These are phyloP conservation scores for Trifolium subterraneum DNA, from an alignment of 306 rosid genomes.

Conservation along the genomic window DNA sequence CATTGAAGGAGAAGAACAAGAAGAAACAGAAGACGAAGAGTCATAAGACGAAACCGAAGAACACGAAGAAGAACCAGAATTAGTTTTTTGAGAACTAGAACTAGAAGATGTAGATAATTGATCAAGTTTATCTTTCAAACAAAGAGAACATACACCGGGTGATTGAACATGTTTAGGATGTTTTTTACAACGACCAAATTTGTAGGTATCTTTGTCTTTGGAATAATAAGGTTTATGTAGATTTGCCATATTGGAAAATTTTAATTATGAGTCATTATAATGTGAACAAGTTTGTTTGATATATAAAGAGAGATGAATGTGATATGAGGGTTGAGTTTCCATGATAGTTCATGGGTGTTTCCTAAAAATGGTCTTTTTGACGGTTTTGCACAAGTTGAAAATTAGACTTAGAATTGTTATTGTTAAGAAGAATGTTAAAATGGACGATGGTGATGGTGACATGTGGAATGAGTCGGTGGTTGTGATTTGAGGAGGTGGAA, in stretches of 20 bases:
- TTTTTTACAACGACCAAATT: slow-evolving; percentile 59
- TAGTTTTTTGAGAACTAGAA: not conserved
- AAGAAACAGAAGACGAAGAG: slow-evolving; percentile 59
- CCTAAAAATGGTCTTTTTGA: slow-evolving; percentile 65
- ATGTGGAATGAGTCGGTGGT: slow-evolving; percentile 46
- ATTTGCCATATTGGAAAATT: slow-evolving; percentile 41
- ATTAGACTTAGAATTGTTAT: slow-evolving; percentile 33
- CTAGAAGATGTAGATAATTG: slow-evolving; percentile 36
- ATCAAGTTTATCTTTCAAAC: slow-evolving; percentile 65
- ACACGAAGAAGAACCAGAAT: slow-evolving; percentile 47
- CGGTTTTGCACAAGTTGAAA: slow-evolving; percentile 49
- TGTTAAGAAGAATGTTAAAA: not conserved
- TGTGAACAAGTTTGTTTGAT: slow-evolving; percentile 1
- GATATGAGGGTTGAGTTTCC: slow-evolving; percentile 43
- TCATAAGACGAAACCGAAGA: slow-evolving; percentile 60
- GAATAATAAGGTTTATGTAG: slow-evolving; percentile 37
- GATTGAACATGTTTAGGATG: slow-evolving; percentile 85
- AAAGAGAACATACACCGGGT: slow-evolving; percentile 85
- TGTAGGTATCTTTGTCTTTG: slow-evolving; percentile 39
- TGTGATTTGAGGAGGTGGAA: slow-evolving; percentile 28
- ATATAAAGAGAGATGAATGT: not conserved
- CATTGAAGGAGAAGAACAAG: slow-evolving; percentile 68
- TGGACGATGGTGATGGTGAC: slow-evolving; percentile 53
- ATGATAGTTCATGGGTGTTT: slow-evolving; percentile 53
- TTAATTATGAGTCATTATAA: too few relatives aligned